Percentiles rank a stretch among this genome's conserved stretches.
These are phyloP conservation scores for Syncephalastrum monosporum DNA, from an alignment of 371 early-diverging fungal genomes.

Conservation along the genomic window DNA sequence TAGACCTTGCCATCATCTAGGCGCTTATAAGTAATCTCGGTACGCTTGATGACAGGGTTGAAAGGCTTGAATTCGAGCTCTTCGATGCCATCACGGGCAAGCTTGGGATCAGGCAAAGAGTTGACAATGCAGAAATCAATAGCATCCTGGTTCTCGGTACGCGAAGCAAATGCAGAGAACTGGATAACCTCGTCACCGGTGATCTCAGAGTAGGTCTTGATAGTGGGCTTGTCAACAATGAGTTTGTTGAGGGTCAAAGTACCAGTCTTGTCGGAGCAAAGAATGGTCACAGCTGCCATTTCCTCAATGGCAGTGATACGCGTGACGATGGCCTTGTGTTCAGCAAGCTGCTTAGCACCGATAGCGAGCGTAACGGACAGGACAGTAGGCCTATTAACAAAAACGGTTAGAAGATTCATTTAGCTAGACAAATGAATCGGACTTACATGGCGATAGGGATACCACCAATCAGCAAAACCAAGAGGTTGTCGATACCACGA, in stretches of 20 bases:
- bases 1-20: slow-evolving; percentile 54
- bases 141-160: slow-evolving; percentile 66
- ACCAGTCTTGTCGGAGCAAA: slow-evolving; percentile 94
- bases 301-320: slow-evolving; percentile 84
- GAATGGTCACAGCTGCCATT: slow-evolving; percentile 83
- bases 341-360: slow-evolving; percentile 86
- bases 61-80: slow-evolving; percentile 74
- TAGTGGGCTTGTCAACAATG: slow-evolving; percentile 58
- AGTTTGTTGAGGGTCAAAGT: slow-evolving; percentile 91
- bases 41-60: slow-evolving; percentile 83
- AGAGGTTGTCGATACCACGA: slow-evolving; percentile 64
- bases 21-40: slow-evolving; percentile 69
- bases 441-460: slow-evolving; percentile 68
- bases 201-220: slow-evolving; percentile 56
- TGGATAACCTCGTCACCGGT: slow-evolving; percentile 53
- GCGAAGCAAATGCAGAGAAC: slow-evolving; percentile 61
- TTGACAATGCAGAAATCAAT: slow-evolving; percentile 68
- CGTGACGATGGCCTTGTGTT: slow-evolving; percentile 86
- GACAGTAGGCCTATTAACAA: slow-evolving; percentile 48
- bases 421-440: background rate
- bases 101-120: slow-evolving; percentile 47
- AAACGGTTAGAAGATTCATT: background rate
- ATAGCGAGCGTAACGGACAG: slow-evolving; percentile 90
- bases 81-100: slow-evolving; percentile 62
- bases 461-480: slow-evolving; percentile 73